These are phyloP conservation scores for Eimeria brunetti DNA, from an alignment of 169 alveolate species.

Conservation along the genomic window DNA sequence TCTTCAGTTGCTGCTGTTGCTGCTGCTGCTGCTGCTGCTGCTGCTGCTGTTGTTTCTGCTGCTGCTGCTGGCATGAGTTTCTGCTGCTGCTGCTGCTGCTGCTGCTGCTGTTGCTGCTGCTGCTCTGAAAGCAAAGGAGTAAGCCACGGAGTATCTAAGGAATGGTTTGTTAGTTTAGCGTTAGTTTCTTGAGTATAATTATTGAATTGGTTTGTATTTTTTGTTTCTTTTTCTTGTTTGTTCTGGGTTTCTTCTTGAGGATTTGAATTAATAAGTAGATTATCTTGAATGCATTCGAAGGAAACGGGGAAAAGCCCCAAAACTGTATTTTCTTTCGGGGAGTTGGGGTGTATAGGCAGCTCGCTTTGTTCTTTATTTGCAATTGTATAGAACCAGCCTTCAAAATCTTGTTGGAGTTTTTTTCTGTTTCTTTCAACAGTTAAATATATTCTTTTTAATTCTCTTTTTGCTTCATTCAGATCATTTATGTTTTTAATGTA, in stretches of 20 bases:
- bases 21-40: too few relatives aligned
- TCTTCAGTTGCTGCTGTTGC: too few relatives aligned
- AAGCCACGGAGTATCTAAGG: too few relatives aligned
- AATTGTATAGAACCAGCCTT: conserved; percentile 77
- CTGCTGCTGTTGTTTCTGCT: too few relatives aligned
- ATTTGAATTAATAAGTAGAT: not conserved
- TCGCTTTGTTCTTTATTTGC: not conserved
- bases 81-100: too few relatives aligned
- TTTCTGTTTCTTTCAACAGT: conserved; percentile 37
- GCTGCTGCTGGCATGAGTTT: too few relatives aligned
- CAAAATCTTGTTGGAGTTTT: conserved; percentile 79
- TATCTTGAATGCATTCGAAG: not conserved
- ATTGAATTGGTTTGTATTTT: too few relatives aligned
- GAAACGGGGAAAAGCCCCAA: not conserved
- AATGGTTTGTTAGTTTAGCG: too few relatives aligned
- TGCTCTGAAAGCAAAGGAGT: too few relatives aligned
- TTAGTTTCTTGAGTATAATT: too few relatives aligned
- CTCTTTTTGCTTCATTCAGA: not conserved
- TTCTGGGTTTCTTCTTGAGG: not conserved
- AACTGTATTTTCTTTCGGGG: not conserved
- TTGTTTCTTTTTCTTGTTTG: too few relatives aligned
- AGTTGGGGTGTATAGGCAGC: not conserved
- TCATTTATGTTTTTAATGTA: conserved; percentile 19
- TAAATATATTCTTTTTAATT: conserved; percentile 2
- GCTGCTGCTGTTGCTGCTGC: too few relatives aligned